Conservation (phyloP, 2,329 filamentous ascomycete species). For the Camillea tinctor region DNA sequence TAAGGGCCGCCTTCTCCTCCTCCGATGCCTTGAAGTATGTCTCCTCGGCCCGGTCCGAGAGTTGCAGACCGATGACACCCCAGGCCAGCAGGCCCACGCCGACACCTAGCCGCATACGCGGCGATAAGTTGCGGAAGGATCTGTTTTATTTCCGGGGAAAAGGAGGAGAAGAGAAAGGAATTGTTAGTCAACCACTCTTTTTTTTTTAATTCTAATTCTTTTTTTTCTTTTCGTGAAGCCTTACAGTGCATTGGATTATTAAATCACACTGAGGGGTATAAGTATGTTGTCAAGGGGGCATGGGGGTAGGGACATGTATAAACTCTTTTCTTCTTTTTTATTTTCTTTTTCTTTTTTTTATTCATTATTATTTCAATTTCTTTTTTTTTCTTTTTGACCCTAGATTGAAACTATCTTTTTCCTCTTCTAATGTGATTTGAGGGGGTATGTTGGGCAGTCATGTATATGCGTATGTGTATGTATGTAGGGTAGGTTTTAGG, state of each 20-base stretch:
- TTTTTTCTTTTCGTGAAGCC: not conserved
- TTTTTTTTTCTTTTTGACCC: not conserved
- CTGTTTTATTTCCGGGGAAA: conserved; percentile 37
- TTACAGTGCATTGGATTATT: not conserved
- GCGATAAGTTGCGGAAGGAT: conserved; percentile 69
- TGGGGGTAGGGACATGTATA: not conserved
- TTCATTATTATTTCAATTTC: not conserved
- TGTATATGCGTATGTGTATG: conserved; percentile 6
- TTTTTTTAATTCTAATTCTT: too few relatives aligned
- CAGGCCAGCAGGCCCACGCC: conserved; percentile 76
- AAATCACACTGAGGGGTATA: not conserved
- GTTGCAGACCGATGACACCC: conserved; percentile 70
- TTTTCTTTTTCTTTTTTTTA: too few relatives aligned
- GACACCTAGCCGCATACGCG: conserved; percentile 68
- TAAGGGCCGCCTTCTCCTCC: conserved; percentile 68
- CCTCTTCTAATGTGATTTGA: conserved; percentile 1
- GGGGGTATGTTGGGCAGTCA: not conserved
- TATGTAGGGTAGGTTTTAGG: conserved; percentile 11
- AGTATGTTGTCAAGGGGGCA: not conserved
- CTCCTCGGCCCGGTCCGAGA: conserved; percentile 71
- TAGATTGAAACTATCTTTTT: not conserved
- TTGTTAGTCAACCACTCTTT: not conserved
- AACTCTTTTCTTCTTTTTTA: too few relatives aligned
- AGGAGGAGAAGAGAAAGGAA: not conserved
- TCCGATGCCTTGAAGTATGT: conserved; percentile 70